Conservation (phyloP, 345 rosid genomes). For the Brassica juncea region DNA sequence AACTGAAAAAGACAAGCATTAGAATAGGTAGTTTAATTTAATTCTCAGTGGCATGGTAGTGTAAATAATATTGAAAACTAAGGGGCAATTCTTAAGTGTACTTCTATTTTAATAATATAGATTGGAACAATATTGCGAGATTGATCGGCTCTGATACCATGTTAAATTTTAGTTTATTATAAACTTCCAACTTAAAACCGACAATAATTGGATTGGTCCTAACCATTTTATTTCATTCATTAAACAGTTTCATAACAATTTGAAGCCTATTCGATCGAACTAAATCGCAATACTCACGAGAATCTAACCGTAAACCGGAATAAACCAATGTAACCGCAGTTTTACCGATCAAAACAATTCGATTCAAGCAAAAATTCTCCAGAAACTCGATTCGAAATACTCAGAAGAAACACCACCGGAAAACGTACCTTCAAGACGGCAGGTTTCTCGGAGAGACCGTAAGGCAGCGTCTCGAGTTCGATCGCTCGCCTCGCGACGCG, state of each 20-base stretch:
- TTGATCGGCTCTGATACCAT: background rate
- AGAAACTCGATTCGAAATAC: background rate
- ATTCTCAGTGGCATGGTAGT: no score
- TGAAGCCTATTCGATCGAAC: background rate
- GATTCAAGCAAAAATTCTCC: background rate
- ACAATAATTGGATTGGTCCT: background rate
- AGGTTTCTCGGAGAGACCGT: conserved; percentile 77
- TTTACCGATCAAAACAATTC: background rate
- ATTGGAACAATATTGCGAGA: no score
- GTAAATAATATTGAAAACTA: no score
- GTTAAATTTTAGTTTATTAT: no score
- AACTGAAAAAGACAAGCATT: no score
- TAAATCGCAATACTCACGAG: background rate
- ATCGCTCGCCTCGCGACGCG: conserved; percentile 78
- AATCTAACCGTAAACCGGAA: background rate
- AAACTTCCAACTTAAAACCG: background rate
- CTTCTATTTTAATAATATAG: no score
- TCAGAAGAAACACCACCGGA: background rate
- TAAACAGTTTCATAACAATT: no score
- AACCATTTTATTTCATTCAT: background rate
- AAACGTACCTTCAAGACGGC: conserved; percentile 69
- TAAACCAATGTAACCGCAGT: background rate
- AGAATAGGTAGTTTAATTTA: no score
- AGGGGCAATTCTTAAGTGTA: no score
- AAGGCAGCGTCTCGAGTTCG: conserved; percentile 81